These are phyloP conservation scores for Suillus cothurnatus DNA, from an alignment of 768 basidiomycete species.

Conservation along the genomic window DNA sequence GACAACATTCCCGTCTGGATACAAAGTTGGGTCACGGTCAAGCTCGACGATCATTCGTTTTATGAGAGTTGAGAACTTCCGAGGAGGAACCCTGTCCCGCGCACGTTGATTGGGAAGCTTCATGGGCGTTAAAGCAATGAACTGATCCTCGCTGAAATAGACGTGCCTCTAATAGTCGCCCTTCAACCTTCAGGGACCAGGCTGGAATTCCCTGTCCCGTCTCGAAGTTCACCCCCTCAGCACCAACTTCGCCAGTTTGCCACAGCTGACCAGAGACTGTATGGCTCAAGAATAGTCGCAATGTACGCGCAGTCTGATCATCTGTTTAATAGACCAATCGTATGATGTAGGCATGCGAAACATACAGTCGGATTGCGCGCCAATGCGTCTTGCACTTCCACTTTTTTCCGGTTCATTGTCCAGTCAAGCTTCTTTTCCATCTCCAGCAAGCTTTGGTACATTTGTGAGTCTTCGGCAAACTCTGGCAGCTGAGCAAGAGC, in stretches of 20 bases:
- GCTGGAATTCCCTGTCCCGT: conserved; percentile 89
- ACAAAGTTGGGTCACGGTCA: conserved; percentile 79
- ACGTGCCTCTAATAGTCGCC: conserved; percentile 78
- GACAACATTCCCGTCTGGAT: conserved; percentile 85
- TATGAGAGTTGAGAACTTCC: conserved; percentile 86
- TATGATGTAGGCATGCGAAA: not conserved
- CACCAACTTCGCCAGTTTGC: conserved; percentile 57
- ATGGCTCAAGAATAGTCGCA: conserved; percentile 88
- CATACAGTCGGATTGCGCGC: conserved; percentile 64
- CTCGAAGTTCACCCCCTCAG: conserved; percentile 56
- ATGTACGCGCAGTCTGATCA: conserved; percentile 72
- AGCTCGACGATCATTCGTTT: conserved; percentile 85
- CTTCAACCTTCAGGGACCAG: conserved; percentile 88
- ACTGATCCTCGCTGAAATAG: not conserved
- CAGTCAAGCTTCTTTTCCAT: conserved; percentile 94
- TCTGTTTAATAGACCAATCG: conserved; percentile 14
- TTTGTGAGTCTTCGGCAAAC: conserved; percentile 78
- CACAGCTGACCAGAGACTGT: conserved; percentile 84
- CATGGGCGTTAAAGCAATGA: not conserved
- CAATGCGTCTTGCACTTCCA: conserved; percentile 90
- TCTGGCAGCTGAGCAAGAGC: conserved; percentile 72
- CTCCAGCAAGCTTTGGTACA: conserved; percentile 84
- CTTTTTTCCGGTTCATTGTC: conserved; percentile 89
- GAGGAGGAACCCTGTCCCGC: conserved; percentile 60
- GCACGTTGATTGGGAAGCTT: conserved; percentile 64